Evolutionary conservation across 2,329 filamentous ascomycete species (phyloP), one percentile per base, ranked within the genome.

Genomic region (Furcasterigmium sp.): DNA sequence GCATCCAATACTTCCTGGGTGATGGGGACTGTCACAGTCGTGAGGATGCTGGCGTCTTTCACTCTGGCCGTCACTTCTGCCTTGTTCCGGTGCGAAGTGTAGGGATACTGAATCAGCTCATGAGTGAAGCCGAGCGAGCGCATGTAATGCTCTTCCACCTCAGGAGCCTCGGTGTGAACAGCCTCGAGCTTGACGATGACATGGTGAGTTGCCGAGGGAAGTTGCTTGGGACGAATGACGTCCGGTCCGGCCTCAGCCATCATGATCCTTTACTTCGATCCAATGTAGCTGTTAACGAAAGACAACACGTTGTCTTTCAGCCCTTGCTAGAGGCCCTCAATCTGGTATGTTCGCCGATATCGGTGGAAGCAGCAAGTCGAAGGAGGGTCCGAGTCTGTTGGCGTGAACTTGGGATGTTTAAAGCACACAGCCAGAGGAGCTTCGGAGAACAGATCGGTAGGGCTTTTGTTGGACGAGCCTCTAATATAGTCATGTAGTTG

Each of bases 41-140:
- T 51, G 13, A 56, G 41, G 26, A 59, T 49, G 39, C 56, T 52
- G 8, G 57, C 56, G 30, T 56, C 47, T 21, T 41, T 48, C 34
- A 56, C 47, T 30, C 48, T 39, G 14, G 48, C 44, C 23, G 44
- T 46, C n/a, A 32, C 40, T 5, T 49, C 25, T 2, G 34, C 42
- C 11, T 20, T 9, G 11, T 47, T 41, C 21, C 32, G 38, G 10
- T 47, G 41, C 21, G 42, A 30, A 8, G 49, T 51, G 37, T 48
- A 51, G 15, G 45, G 25, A 36, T 51, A 51, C 18, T 37, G 43
- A 11, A 51, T 48, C 30, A 48, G 17, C 37, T 51, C 49, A 25
- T 51, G 47, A 14, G 49, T 50, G 19, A 35, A 26, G 5, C 28
- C 28, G 4, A 32, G 32, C 7, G 32, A 15, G 8, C 32, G 5